Evolutionary conservation across 345 rosid species (phyloP), one percentile per base, ranked within the genome.

Genomic region (Ailanthus altissimus): DNA sequence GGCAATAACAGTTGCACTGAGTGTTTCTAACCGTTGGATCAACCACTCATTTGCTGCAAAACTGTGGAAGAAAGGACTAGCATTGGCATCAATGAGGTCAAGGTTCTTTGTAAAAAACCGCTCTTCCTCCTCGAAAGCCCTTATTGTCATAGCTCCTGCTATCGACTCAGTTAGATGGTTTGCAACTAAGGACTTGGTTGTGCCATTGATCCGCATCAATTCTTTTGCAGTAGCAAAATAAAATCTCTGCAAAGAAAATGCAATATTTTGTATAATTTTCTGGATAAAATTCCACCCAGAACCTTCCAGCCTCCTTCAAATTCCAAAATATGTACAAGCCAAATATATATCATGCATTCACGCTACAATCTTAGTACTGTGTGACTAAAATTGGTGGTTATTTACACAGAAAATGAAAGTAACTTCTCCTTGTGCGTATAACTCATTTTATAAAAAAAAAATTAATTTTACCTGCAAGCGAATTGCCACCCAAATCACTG

Each of bases 121-220:
- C 8, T 93, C 95, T 84, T 93, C 95, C 88, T 89, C 95, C 79
- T 86, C 88, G 20, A 93, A 94, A 69, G 99, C 99, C 43, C 98
- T 87, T 69, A 96, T 92, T 8, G 98, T 92, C 81, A 86, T 82
- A 36, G 95, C 94, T 78, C 97, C 97, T 49, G 97, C 94, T 66
- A 92, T 90, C 53, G 97, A 96, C 80, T 96, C 99, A 5, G 98
- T 93, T 69, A 96, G 81, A 85, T 93, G 99, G 84, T 93, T 96
- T 63, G 98, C 98, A 67, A 94, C 93, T 12, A 84, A 83, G 28
- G 99, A 96, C 83, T 89, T 96, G 73, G 99, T 96, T 18, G 95
- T 90, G 77, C 98, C 99, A 69, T 96, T 91, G 62, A 92, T 83
- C 73, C 97, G 81, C 98, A 93, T 96, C 77, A 96, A 75, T 84